phyloP scores from a whole-genome alignment of 805 yeast species.

The Saccharomycopsis schoenii region DNA sequence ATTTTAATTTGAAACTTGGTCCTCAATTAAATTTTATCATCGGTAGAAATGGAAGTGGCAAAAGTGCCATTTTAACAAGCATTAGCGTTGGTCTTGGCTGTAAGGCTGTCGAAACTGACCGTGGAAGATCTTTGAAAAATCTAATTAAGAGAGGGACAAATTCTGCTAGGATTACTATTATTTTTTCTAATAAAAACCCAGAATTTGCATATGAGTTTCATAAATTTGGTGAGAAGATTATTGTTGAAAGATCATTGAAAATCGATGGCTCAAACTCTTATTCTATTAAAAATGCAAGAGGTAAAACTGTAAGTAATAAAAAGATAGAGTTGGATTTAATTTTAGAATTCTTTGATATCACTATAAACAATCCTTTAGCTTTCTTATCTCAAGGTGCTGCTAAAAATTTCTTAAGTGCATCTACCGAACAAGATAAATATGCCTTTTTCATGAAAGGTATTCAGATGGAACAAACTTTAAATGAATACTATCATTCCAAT shows the following conservation, averaged over 20 bases:
- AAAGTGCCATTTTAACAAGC: slow-evolving; percentile 81
- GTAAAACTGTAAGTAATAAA: slow-evolving; percentile 47
- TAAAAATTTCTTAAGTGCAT: slow-evolving; percentile 72
- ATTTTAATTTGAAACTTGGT: slow-evolving; percentile 65
- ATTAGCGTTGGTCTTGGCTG: slow-evolving; percentile 83
- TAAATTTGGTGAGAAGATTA: slow-evolving; percentile 57
- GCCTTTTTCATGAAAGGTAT: slow-evolving; percentile 75
- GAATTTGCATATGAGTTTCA: slow-evolving; percentile 51
- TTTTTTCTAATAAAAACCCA: slow-evolving; percentile 53
- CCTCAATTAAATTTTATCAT: slow-evolving; percentile 78
- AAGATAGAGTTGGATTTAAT: slow-evolving; percentile 60
- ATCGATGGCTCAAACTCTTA: slow-evolving; percentile 45
- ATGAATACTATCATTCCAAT: slow-evolving; percentile 37
- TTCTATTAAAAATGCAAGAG: slow-evolving; percentile 40
- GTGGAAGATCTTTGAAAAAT: slow-evolving; percentile 64
- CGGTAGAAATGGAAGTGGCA: slow-evolving; percentile 89
- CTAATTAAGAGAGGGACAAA: slow-evolving; percentile 69
- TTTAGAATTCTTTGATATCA: slow-evolving; percentile 59
- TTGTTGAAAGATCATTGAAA: slow-evolving; percentile 56
- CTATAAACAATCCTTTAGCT: slow-evolving; percentile 85
- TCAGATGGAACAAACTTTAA: slow-evolving; percentile 53
- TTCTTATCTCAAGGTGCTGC: slow-evolving; percentile 93
- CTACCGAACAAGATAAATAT: slow-evolving; percentile 65
- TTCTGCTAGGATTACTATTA: slow-evolving; percentile 58
- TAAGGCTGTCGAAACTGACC: slow-evolving; percentile 74